phyloP scores from a whole-genome alignment of 164 flowering plant species.

The Macadamia tetraphylla region DNA sequence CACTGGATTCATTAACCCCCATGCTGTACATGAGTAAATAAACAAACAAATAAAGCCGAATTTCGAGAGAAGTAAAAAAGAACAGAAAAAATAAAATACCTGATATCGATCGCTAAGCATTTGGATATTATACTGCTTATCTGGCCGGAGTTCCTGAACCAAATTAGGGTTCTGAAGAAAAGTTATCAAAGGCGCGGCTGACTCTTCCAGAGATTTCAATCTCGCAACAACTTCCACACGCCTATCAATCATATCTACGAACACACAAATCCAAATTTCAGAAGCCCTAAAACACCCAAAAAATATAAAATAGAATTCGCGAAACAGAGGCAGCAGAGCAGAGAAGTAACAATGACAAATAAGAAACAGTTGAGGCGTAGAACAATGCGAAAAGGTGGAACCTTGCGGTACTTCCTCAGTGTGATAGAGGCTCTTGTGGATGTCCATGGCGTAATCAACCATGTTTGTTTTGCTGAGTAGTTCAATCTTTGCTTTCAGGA shows the following conservation, averaged over 20 bases:
- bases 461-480: slow-evolving; percentile 89
- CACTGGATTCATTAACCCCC: too few species aligned
- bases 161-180: slow-evolving; percentile 69
- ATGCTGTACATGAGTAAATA: too few species aligned
- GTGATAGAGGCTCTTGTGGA: slow-evolving; percentile 79
- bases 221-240: slow-evolving; percentile 77
- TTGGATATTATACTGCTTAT: slow-evolving; percentile 85
- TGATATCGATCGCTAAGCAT: slow-evolving; percentile 87
- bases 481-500: slow-evolving; percentile 79
- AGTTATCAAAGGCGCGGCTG: slow-evolving; percentile 64
- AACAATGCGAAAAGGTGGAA: slow-evolving; percentile 2
- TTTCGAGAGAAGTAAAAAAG: neutral
- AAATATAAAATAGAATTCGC: neutral
- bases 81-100: slow-evolving; percentile 28
- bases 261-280: slow-evolving; percentile 12
- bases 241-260: slow-evolving; percentile 82
- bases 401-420: slow-evolving; percentile 93
- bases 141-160: slow-evolving; percentile 75
- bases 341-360: neutral
- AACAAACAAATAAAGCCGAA: neutral
- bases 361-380: neutral
- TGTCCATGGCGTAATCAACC: slow-evolving; percentile 99
- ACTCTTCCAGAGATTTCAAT: slow-evolving; percentile 78
- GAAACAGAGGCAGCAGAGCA: neutral
- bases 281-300: neutral